Evolutionary conservation across 805 yeast species (phyloP).

Genomic region (Candida glaebosa): DNA sequence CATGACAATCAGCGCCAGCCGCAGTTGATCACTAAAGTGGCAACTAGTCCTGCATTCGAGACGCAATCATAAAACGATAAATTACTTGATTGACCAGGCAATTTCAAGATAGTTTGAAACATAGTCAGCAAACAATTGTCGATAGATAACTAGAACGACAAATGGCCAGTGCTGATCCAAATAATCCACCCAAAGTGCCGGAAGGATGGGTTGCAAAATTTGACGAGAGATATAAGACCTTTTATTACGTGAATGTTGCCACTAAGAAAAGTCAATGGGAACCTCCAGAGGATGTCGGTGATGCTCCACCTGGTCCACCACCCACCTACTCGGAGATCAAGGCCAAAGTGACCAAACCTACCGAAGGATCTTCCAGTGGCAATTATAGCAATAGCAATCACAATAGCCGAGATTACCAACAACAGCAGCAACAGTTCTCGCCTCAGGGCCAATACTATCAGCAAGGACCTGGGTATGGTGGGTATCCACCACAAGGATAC

Average conservation of each 20-base stretch:
- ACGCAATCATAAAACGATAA: background rate
- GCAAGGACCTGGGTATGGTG: constrained; percentile 15
- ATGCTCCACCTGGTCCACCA: constrained; percentile 33
- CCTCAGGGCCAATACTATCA: constrained; percentile 10
- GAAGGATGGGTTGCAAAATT: constrained; percentile 72
- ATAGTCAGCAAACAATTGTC: too few species aligned
- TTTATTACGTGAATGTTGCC: constrained; percentile 75
- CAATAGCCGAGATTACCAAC: constrained; percentile 16
- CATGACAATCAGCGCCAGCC: background rate
- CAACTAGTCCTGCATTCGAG: background rate
- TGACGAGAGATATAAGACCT: constrained; percentile 66
- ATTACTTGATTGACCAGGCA: too few species aligned
- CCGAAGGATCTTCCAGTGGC: constrained; percentile 14
- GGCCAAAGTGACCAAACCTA: background rate
- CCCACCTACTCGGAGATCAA: constrained; percentile 31
- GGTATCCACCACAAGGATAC: constrained; percentile 16
- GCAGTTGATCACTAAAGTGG: background rate
- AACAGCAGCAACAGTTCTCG: constrained; percentile 9
- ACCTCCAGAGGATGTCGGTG: constrained; percentile 49
- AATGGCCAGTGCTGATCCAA: constrained; percentile 13
- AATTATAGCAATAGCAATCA: constrained; percentile 29
- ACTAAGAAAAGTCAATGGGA: constrained; percentile 90
- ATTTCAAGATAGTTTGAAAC: too few species aligned
- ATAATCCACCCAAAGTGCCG: constrained; percentile 53
- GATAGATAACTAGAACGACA: too few species aligned